Percentiles rank a stretch among this genome's conserved stretches.
Conservation (phyloP, 2,329 filamentous ascomycete genomes). For the Paradendryphiella salina region DNA sequence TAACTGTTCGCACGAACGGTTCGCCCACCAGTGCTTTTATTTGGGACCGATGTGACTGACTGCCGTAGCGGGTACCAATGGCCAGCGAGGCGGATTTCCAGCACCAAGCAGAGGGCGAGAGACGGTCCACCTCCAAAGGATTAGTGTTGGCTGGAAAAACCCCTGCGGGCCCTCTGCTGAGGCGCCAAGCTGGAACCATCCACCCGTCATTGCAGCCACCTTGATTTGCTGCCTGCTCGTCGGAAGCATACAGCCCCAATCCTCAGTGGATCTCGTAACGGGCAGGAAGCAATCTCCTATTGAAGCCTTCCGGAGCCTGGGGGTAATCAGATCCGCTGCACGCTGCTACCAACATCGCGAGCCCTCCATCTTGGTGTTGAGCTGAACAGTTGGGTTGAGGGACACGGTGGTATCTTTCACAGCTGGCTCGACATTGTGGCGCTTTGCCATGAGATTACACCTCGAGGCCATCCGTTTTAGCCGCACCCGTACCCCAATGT, state of each 20-base stretch:
- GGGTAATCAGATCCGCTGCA: slow-evolving; percentile 15
- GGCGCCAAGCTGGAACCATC: slow-evolving; percentile 9
- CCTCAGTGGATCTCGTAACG: slow-evolving; percentile 5
- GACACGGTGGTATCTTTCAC: too few species aligned
- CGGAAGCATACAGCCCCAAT: slow-evolving; percentile 11
- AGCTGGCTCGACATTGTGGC: neutral
- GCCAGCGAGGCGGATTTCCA: slow-evolving; percentile 19
- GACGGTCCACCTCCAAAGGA: slow-evolving; percentile 13
- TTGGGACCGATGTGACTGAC: slow-evolving; percentile 18
- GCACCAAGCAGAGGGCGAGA: slow-evolving; percentile 12
- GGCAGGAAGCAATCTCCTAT: slow-evolving; percentile 13
- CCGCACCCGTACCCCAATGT: slow-evolving; percentile 4
- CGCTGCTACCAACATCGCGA: slow-evolving; percentile 3
- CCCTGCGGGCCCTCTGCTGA: slow-evolving; percentile 15
- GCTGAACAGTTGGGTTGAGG: neutral
- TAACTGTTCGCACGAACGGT: slow-evolving; percentile 7
- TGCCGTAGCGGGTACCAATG: slow-evolving; percentile 24
- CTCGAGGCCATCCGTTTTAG: slow-evolving; percentile 5
- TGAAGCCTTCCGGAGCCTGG: neutral
- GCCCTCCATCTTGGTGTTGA: neutral
- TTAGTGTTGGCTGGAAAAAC: slow-evolving; percentile 11
- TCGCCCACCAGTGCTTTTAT: slow-evolving; percentile 6
- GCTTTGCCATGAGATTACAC: neutral
- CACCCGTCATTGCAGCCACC: slow-evolving; percentile 14
- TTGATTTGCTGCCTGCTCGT: slow-evolving; percentile 8